Evolutionary conservation across 176 grass and related monocot species (phyloP).

Genomic region (Paspalum vaginatum): DNA sequence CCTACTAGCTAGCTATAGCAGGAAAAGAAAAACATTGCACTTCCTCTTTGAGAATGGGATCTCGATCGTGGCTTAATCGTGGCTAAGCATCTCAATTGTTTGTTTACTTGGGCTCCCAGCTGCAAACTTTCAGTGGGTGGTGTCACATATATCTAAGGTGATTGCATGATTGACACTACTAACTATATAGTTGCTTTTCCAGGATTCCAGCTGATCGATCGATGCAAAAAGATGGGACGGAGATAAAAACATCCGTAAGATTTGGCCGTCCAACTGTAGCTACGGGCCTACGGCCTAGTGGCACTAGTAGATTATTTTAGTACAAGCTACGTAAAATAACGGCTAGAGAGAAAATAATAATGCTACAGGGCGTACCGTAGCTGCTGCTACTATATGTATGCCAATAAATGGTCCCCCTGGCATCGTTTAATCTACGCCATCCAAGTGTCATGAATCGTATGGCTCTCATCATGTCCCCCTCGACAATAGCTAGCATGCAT

Average conservation of each 20-base stretch:
- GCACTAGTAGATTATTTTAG: conserved; percentile 14
- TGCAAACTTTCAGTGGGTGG: conserved; percentile 20
- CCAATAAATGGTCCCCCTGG: neutral
- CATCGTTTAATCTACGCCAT: neutral
- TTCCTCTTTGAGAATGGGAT: neutral
- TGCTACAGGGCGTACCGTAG: neutral
- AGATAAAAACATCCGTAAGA: neutral
- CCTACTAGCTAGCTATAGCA: neutral
- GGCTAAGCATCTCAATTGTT: conserved; percentile 8
- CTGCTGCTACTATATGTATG: neutral
- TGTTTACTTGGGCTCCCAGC: conserved; percentile 27
- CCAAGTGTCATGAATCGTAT: conserved; percentile 26
- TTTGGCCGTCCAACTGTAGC: neutral
- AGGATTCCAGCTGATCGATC: conserved; percentile 27
- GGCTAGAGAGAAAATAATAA: neutral
- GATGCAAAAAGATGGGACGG: conserved; percentile 12
- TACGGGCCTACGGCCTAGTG: neutral
- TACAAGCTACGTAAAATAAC: neutral
- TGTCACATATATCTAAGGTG: neutral
- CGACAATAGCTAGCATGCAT: neutral
- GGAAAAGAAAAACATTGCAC: neutral
- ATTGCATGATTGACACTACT: neutral
- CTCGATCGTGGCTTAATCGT: conserved; percentile 23
- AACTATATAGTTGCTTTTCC: neutral
- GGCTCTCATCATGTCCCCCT: conserved; percentile 9